Conservation (phyloP, 1,139 yeast genomes). For the Ogataea hybrid region DNA sequence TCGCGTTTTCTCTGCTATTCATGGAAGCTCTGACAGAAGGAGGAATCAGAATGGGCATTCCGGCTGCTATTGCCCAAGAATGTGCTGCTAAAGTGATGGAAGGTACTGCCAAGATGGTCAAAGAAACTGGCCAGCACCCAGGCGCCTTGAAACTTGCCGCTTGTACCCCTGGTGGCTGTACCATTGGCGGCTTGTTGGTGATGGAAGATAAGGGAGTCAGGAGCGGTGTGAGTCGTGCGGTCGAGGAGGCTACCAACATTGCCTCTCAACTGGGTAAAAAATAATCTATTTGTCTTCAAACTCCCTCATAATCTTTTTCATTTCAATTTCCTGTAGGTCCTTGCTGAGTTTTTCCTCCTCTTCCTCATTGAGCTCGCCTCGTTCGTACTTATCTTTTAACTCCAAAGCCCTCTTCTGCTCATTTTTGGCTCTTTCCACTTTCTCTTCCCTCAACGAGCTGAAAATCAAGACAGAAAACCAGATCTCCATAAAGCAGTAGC, state of each 20-base stretch:
- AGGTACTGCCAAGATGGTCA: conserved; percentile 94
- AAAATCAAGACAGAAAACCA: conserved; percentile 70
- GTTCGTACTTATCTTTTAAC: conserved; percentile 29
- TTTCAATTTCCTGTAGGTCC: conserved; percentile 28
- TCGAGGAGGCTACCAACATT: conserved; percentile 85
- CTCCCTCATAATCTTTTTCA: conserved; percentile 30
- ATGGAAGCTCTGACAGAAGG: conserved; percentile 94
- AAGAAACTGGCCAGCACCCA: conserved; percentile 86
- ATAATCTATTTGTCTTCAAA: conserved; percentile 28
- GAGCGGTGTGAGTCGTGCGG: conserved; percentile 82
- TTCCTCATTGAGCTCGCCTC: conserved; percentile 28
- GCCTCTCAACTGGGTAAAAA: conserved; percentile 79
- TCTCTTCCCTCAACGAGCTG: conserved; percentile 65
- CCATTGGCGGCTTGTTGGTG: conserved; percentile 90
- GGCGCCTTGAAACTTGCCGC: conserved; percentile 84
- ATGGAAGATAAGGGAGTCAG: conserved; percentile 93
- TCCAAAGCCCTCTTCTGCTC: conserved; percentile 35
- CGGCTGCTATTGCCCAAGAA: conserved; percentile 75
- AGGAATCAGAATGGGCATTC: conserved; percentile 93
- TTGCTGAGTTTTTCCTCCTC: conserved; percentile 23
- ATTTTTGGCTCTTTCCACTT: conserved; percentile 41
- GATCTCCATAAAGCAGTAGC: conserved; percentile 63
- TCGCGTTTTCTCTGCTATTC: conserved; percentile 88
- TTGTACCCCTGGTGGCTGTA: conserved; percentile 98
- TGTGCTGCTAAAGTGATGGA: conserved; percentile 96